phyloP scores from a whole-genome alignment of 176 grass and related monocot genomes.

The Miscanthus lutarioriparius region DNA sequence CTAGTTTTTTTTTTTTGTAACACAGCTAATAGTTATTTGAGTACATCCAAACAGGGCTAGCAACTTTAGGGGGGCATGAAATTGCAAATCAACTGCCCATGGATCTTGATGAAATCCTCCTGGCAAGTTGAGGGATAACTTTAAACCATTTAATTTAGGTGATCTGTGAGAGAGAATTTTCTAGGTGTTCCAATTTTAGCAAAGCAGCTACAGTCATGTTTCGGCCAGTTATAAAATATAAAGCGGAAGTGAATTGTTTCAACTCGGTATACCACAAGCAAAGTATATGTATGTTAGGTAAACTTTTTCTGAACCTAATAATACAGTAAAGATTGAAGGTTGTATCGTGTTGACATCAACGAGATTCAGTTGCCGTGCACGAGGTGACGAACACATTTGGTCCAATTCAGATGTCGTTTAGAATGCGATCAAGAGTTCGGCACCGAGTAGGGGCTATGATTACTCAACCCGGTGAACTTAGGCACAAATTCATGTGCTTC shows the following conservation, averaged over 20 bases:
- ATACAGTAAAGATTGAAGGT: too few species aligned
- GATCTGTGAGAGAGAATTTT: too few species aligned
- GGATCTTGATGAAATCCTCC: too few species aligned
- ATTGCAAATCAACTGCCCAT: too few species aligned
- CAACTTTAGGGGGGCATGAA: too few species aligned
- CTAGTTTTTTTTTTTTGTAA: too few species aligned
- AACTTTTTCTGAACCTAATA: not conserved
- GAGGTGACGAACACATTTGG: not conserved
- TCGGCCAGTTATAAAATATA: not conserved
- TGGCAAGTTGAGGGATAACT: too few species aligned
- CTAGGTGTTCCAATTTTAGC: too few species aligned
- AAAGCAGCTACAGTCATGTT: too few species aligned
- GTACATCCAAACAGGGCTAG: too few species aligned
- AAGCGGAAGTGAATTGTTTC: not conserved
- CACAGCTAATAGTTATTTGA: too few species aligned
- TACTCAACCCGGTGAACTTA: not conserved
- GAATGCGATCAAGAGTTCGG: constrained; percentile 12
- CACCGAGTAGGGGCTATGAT: not conserved
- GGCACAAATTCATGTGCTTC: not conserved
- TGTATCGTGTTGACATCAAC: not conserved
- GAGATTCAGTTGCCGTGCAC: not conserved
- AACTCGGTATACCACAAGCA: not conserved
- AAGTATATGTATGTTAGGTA: not conserved
- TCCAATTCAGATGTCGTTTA: not conserved
- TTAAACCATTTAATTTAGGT: too few species aligned